A percentile compares a stretch with the other conserved stretches of the same genome.
These are phyloP conservation scores for Aspergillus melleus DNA, from an alignment of 2,329 filamentous ascomycete genomes.

Conservation along the genomic window DNA sequence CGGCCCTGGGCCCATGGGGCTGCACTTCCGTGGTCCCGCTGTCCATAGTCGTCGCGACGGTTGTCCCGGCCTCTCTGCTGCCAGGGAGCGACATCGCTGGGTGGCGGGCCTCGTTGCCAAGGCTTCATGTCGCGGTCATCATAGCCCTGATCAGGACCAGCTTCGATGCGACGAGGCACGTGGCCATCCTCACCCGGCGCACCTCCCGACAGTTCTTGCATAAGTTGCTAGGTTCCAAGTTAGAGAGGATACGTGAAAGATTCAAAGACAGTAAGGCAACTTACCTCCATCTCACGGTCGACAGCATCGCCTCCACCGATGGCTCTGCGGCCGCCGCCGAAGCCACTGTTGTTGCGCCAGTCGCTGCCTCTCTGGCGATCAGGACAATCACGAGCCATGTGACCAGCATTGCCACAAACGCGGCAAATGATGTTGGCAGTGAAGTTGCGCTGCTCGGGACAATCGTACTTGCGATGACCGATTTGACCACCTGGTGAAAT, in stretches of 20 bases:
- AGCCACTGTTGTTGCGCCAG: conserved; percentile 76
- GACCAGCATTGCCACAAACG: conserved; percentile 94
- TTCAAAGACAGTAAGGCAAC: conserved; percentile 31
- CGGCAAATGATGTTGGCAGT: conserved; percentile 99
- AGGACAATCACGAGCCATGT: conserved; percentile 97
- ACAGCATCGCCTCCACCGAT: conserved; percentile 79
- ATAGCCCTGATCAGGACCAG: conserved; percentile 64
- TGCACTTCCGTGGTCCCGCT: conserved; percentile 38
- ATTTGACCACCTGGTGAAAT: conserved; percentile 75
- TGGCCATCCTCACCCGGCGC: conserved; percentile 57
- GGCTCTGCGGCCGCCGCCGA: conserved; percentile 55
- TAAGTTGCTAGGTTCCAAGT: conserved; percentile 70
- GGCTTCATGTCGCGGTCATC: conserved; percentile 66
- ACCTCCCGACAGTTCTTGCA: conserved; percentile 91
- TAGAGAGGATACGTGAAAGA: conserved; percentile 32
- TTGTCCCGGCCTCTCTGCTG: conserved; percentile 58
- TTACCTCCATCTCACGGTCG: conserved; percentile 91
- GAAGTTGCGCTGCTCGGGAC: conserved; percentile 94
- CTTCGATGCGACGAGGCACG: conserved; percentile 80
- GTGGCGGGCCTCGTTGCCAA: conserved; percentile 79
- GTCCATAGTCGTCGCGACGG: conserved; percentile 49
- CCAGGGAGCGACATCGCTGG: conserved; percentile 81
- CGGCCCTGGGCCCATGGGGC: conserved; percentile 43
- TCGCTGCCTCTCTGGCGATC: conserved; percentile 87
- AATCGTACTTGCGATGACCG: conserved; percentile 97